These are phyloP conservation scores for Smittium culicis DNA, from an alignment of 371 early-diverging fungal genomes.

Conservation along the genomic window DNA sequence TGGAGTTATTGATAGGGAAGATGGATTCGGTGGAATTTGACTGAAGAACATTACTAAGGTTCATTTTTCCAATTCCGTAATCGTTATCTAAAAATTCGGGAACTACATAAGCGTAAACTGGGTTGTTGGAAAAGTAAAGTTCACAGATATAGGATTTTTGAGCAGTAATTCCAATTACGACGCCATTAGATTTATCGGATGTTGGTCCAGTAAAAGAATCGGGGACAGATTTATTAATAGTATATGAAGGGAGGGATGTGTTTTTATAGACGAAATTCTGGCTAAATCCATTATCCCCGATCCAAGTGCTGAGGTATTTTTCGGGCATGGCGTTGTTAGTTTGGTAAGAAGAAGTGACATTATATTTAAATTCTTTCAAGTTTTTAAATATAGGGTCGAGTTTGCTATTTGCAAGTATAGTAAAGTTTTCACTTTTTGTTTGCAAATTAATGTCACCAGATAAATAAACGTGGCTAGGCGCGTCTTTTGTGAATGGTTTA, in stretches of 20 bases:
- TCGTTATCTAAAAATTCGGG: constrained; percentile 1
- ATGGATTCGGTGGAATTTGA: constrained; percentile 6
- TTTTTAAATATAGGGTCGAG: neutral
- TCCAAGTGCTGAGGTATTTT: neutral
- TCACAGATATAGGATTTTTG: constrained; percentile 4
- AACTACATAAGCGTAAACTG: constrained; percentile 6
- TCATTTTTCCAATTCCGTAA: neutral
- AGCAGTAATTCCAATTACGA: neutral
- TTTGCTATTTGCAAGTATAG: neutral
- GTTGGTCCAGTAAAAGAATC: neutral
- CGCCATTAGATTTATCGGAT: constrained; percentile 1
- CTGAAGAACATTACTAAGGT: neutral
- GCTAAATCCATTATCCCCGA: neutral
- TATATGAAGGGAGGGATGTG: constrained; percentile 1
- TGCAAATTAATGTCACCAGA: neutral
- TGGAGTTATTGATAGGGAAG: neutral
- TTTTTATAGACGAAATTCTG: neutral
- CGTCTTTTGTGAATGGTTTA: neutral
- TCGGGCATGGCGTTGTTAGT: neutral
- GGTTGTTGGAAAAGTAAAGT: neutral
- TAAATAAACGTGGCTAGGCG: constrained; percentile 5
- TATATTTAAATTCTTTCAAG: neutral
- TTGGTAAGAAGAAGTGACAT: neutral
- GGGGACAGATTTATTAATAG: neutral
- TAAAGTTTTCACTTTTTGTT: neutral